Percentiles rank a stretch among this genome's conserved stretches.
Evolutionary conservation across 352 stramenopile genomes (phyloP).

Genomic region (Achlya hypogyna): DNA sequence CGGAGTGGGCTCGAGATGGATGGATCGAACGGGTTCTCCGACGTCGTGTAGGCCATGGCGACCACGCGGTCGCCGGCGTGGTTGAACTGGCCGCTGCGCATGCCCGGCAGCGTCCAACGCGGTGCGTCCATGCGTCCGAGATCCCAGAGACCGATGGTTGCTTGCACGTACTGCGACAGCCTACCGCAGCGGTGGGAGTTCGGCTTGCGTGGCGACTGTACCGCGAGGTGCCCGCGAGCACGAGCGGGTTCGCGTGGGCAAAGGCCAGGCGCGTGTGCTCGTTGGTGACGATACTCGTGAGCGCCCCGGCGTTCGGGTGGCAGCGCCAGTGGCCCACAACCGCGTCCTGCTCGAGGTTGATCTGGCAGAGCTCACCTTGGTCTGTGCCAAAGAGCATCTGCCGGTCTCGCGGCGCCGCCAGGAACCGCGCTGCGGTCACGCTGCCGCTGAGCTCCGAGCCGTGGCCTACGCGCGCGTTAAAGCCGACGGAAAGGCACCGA

Average conservation of each 20-base stretch:
- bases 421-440: neutral
- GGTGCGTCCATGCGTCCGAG: constrained; percentile 46
- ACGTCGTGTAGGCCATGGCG: constrained; percentile 25
- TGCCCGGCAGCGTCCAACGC: constrained; percentile 56
- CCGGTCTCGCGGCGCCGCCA: constrained; percentile 15
- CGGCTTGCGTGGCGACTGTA: neutral
- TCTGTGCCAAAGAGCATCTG: constrained; percentile 69
- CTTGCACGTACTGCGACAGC: constrained; percentile 37
- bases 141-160: constrained; percentile 69
- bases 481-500: constrained; percentile 15
- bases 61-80: constrained; percentile 69
- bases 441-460: neutral
- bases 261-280: constrained; percentile 39
- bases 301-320: constrained; percentile 54
- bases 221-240: constrained; percentile 13
- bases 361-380: constrained; percentile 45
- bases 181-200: constrained; percentile 46
- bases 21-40: neutral
- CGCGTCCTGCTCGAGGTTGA: constrained; percentile 54
- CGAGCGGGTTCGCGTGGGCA: neutral
- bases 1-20: neutral
- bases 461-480: neutral
- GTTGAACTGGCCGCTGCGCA: constrained; percentile 58
- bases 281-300: constrained; percentile 66
- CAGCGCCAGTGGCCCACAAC: constrained; percentile 69